phyloP scores from a whole-genome alignment of 805 yeast genomes.

The Yamadazyma endophytica region DNA sequence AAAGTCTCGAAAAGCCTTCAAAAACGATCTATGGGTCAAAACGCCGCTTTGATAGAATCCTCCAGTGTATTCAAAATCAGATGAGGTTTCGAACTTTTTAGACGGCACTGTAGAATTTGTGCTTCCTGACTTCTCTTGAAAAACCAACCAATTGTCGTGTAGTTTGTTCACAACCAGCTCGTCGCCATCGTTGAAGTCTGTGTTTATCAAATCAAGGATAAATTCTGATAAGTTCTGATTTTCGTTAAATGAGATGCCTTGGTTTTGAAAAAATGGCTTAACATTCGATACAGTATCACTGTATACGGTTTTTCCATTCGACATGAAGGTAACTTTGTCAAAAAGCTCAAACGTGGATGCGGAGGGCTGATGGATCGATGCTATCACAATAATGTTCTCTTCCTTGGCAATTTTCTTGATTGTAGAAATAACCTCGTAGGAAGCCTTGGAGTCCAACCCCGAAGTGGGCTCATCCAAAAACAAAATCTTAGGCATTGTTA shows the following conservation, averaged over 20 bases:
- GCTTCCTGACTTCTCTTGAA: not conserved
- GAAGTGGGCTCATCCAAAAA: slow-evolving; percentile 62
- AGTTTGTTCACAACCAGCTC: not conserved
- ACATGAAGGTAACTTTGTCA: slow-evolving; percentile 19
- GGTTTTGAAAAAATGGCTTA: slow-evolving; percentile 14
- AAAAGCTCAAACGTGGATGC: slow-evolving; percentile 35
- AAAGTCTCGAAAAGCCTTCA: slow-evolving; percentile 31
- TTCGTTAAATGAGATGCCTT: slow-evolving; percentile 15
- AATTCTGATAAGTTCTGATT: slow-evolving; percentile 23
- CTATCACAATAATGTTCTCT: slow-evolving; percentile 36
- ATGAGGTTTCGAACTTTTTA: not conserved
- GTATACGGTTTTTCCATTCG: slow-evolving; percentile 19
- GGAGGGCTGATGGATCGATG: slow-evolving; percentile 53
- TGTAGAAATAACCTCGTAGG: slow-evolving; percentile 50
- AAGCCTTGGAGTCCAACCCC: slow-evolving; percentile 53
- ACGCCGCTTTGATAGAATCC: slow-evolving; percentile 12
- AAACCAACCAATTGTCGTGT: not conserved
- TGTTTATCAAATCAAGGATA: slow-evolving; percentile 24
- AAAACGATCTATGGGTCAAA: slow-evolving; percentile 20
- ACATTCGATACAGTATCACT: slow-evolving; percentile 13
- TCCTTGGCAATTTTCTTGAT: slow-evolving; percentile 36
- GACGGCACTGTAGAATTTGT: not conserved
- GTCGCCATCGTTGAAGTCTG: slow-evolving; percentile 16
- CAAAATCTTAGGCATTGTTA: slow-evolving; percentile 25
- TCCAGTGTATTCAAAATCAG: slow-evolving; percentile 2